Base-by-base conservation (phyloP, 1,139 yeast species). In the Blastobotrys persicus region DNA sequence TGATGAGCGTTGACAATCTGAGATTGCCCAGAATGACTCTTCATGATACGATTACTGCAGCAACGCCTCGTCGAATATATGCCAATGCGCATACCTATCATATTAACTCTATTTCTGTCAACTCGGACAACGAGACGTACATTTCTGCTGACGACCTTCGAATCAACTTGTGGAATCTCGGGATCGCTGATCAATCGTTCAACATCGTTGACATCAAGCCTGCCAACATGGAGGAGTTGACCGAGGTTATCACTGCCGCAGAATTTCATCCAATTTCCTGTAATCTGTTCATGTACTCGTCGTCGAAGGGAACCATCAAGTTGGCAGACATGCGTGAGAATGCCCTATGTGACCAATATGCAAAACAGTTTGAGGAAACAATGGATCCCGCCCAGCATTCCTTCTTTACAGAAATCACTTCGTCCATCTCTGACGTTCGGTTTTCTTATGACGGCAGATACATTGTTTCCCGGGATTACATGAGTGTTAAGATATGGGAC, bases 401-500 rank as follows among this genome's bases (percentile, higher is more conserved):
- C 64, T 94, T 94, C 68, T 94, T 94, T 72, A 91, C 98, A 4
- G 99, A 94, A 70, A 92, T 94, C 65, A 94, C 98, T 1, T 84
- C 95, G 34, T 85, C 95, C 44, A 94, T 94, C 56, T 84, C 95
- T 19, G 98, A 94, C 72, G 95, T 91, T 52, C 86, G 91, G 66
- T 94, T 92, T 68, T 83, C 95, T 61, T 80, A 83, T 53, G 91
- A 92, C 68, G 99, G 99, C 46, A 78, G 95, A 62, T 89, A 92
- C 69, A 88, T 94, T 67, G 96, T 92, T 14, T 83, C 95, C 41
- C 82, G 99, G 67, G 99, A 94, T 73, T 94, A 92, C 68, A 83
- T 94, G 88, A 88, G 97, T 9, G 96, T 92, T 44, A 94, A 92
- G 71, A 86, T 94, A 60, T 92, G 99, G 99, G 99, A 94, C 74